Evolutionary conservation across 2,329 filamentous ascomycete genomes (phyloP).

Genomic region (Pezicula neosporulosa): DNA sequence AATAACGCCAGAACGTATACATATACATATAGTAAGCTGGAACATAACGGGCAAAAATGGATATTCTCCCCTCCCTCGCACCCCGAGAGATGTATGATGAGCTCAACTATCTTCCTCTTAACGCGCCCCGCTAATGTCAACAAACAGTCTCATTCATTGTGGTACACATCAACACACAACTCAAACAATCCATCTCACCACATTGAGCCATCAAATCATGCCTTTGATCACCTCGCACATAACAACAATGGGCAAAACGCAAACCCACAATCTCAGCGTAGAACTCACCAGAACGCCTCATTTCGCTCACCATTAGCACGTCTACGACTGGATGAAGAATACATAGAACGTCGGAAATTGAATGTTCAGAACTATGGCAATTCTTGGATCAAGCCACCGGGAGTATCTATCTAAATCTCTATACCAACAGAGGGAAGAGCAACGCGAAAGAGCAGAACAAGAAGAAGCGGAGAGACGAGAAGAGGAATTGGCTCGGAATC

Average conservation of each 20-base stretch:
- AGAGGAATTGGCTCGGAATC: constrained; percentile 66
- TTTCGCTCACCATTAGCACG: constrained; percentile 63
- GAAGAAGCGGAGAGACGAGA: constrained; percentile 70
- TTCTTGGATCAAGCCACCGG: constrained; percentile 86
- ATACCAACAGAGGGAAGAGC: constrained; percentile 85
- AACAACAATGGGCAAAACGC: constrained; percentile 15
- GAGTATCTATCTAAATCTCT: constrained; percentile 86
- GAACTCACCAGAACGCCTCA: constrained; percentile 40
- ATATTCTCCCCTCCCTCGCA: constrained; percentile 63
- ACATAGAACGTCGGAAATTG: constrained; percentile 70
- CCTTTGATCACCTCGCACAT: constrained; percentile 18
- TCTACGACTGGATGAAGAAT: constrained; percentile 72
- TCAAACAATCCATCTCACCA: constrained; percentile 31
- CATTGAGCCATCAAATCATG: constrained; percentile 26
- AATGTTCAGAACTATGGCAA: constrained; percentile 86
- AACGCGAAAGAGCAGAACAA: constrained; percentile 82
- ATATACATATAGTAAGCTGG: not conserved
- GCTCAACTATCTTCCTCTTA: constrained; percentile 1
- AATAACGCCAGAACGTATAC: not conserved
- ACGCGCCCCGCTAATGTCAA: constrained; percentile 14
- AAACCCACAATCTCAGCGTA: constrained; percentile 27
- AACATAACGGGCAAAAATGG: not conserved
- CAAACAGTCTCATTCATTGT: constrained; percentile 64
- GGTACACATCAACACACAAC: constrained; percentile 65
- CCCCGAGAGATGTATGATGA: constrained; percentile 67